Base-by-base conservation (phyloP, 106 monocot genomes). In the Apostasia shenzhenica region DNA sequence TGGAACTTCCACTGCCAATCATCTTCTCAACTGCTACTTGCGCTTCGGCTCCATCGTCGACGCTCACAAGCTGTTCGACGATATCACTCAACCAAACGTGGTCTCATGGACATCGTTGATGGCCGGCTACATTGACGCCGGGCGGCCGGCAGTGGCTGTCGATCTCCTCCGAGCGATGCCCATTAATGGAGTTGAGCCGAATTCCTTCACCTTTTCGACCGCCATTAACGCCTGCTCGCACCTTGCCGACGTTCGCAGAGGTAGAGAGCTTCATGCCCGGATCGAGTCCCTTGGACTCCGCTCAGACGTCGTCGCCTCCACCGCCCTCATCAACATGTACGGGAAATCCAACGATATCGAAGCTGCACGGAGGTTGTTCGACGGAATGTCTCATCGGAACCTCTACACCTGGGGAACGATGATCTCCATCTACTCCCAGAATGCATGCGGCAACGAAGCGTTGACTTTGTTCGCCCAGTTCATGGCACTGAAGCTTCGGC, bases 81-180 rank as follows among this genome's bases (percentile, higher is more conserved):
- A 91, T 75, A 82, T 88, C 74, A 39, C 71, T 55, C 67, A 73
- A 2, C 70, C 74, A 1, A 79, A 94, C 48, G 85, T 84, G 10
- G 81, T 91, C 63, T 80, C 94, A 55, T 91, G 88, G 85, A 91
- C 94, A 3, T 88, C 87, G 11, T 72, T 94, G 43, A 94, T 94
- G 80, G 74, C 90, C 39, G 84, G 86, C 37, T 85, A 75, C 53
- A 58, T 76, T 54, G 14, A 48, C 50, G 60, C 57, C 54, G 76
- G 73, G 42, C 74, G 13, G 2, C 79, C 94, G 14, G 51, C 63
- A 7, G 3, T 9, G 8, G 74, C 85, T 11, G 13, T 88, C 26
- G 8, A 38, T 1, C 78, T 85, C 68, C 72, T 95, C 43, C 50
- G 38, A 47, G 10, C 7, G 2, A 91, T 94, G 94, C 47, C n/a